These are phyloP conservation scores for Leishmania arabica DNA, from an alignment of 208 protist species.

Conservation along the genomic window DNA sequence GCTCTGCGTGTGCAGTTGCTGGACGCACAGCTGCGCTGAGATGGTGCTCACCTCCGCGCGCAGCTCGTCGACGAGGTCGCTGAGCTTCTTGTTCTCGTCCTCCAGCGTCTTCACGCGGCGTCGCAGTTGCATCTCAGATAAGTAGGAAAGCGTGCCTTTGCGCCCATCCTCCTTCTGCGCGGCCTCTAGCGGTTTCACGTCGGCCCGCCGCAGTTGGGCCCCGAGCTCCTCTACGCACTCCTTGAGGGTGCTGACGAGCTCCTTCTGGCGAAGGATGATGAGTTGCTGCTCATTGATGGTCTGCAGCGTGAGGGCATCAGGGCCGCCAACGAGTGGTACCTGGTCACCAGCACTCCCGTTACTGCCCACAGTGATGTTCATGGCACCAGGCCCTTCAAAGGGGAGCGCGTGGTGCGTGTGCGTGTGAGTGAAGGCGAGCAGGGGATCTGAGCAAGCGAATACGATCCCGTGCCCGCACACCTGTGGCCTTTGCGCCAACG, in stretches of 20 bases:
- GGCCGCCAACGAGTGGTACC: background rate
- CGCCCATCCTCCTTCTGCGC: background rate
- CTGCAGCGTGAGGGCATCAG: constrained; percentile 49
- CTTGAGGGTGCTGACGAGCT: constrained; percentile 57
- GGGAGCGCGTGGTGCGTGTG: background rate
- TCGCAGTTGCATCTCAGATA: constrained; percentile 13
- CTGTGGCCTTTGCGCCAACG: background rate
- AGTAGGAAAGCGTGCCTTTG: background rate
- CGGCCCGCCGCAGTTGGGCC: constrained; percentile 7
- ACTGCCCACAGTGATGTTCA: background rate
- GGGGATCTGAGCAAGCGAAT: background rate
- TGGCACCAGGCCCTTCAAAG: background rate
- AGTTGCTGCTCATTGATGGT: constrained; percentile 76
- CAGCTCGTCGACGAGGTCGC: constrained; percentile 6
- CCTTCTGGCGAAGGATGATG: constrained; percentile 62
- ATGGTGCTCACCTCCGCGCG: background rate
- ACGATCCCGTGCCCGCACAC: background rate
- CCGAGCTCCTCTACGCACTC: constrained; percentile 38
- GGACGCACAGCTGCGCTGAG: background rate
- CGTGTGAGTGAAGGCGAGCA: background rate
- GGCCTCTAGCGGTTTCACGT: background rate
- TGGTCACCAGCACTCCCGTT: background rate
- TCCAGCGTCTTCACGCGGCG: constrained; percentile 8
- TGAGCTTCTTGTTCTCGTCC: constrained; percentile 10
- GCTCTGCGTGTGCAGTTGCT: background rate